A percentile compares a stretch with the other conserved stretches of the same genome.
Conservation (phyloP, 192 early-diverging fungal species). For the Chytriomyces sp. region DNA sequence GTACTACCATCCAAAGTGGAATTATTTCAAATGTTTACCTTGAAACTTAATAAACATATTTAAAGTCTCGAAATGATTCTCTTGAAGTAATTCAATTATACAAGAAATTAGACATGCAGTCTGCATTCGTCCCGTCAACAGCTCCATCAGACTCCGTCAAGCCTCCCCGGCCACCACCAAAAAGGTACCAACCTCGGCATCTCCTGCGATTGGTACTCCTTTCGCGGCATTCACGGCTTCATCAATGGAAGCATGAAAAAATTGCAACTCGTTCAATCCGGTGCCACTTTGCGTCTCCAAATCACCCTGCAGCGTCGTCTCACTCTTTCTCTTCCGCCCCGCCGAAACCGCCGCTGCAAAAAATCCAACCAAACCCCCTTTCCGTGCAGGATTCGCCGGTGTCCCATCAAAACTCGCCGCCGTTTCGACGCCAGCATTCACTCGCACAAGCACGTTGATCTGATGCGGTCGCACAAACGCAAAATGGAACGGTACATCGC, state of each 20-base stretch:
- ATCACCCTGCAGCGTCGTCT: neutral
- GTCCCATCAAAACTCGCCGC: constrained; percentile 5
- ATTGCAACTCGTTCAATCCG: neutral
- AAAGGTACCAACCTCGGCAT: too few species aligned
- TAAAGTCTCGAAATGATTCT: too few species aligned
- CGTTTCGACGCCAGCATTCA: neutral
- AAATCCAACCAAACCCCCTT: neutral
- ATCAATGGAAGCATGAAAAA: constrained; percentile 35
- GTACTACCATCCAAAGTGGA: too few species aligned
- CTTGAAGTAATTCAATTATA: too few species aligned
- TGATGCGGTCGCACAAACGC: constrained; percentile 41
- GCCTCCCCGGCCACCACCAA: too few species aligned
- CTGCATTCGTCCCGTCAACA: too few species aligned
- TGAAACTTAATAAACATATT: too few species aligned
- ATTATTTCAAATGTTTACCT: too few species aligned
- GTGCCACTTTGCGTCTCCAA: too few species aligned
- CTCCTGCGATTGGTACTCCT: too few species aligned
- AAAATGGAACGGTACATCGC: constrained; percentile 56
- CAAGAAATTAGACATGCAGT: too few species aligned
- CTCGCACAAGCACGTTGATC: constrained; percentile 10
- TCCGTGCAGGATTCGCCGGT: neutral
- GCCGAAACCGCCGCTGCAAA: neutral
- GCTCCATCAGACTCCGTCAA: too few species aligned
- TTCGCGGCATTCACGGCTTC: constrained; percentile 25
- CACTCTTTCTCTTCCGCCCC: neutral